Conservation (phyloP, 2,329 filamentous ascomycete genomes). For the Laburnicola sp. region DNA sequence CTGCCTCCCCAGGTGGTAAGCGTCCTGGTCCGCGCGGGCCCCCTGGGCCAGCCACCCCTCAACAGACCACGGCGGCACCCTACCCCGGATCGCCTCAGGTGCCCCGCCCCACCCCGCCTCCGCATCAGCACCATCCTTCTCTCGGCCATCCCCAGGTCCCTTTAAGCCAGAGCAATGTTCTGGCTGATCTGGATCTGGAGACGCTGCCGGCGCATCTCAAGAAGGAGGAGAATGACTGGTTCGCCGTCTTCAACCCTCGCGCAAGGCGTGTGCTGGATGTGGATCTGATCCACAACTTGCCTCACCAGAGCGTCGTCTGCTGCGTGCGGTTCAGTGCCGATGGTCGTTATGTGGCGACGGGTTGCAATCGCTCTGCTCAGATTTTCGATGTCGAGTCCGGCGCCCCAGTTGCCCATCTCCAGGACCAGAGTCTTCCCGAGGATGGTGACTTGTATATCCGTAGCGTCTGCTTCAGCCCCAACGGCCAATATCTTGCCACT, state of each 20-base stretch:
- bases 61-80: slow-evolving; percentile 84
- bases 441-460: slow-evolving; percentile 94
- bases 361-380: slow-evolving; percentile 98
- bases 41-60: slow-evolving; percentile 79
- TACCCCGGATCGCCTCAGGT: slow-evolving; percentile 85
- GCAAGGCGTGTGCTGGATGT: slow-evolving; percentile 90
- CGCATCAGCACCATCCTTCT: slow-evolving; percentile 45
- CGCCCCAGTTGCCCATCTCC: slow-evolving; percentile 83
- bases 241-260: slow-evolving; percentile 92
- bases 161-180: slow-evolving; percentile 64
- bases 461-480: slow-evolving; percentile 97
- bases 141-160: slow-evolving; percentile 41
- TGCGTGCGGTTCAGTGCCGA: slow-evolving; percentile 96
- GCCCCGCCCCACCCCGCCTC: slow-evolving; percentile 75
- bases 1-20: slow-evolving; percentile 83
- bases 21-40: slow-evolving; percentile 65
- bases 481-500: slow-evolving; percentile 90
- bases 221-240: slow-evolving; percentile 90
- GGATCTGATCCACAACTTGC: slow-evolving; percentile 87
- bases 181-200: slow-evolving; percentile 86
- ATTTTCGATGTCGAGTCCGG: slow-evolving; percentile 93
- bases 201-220: slow-evolving; percentile 83
- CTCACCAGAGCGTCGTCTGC: slow-evolving; percentile 95
- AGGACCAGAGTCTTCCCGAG: slow-evolving; percentile 84
- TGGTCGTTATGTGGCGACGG: slow-evolving; percentile 92